Conservation (phyloP, 179 eudicot genomes). For the Amaranthus tricolor region DNA sequence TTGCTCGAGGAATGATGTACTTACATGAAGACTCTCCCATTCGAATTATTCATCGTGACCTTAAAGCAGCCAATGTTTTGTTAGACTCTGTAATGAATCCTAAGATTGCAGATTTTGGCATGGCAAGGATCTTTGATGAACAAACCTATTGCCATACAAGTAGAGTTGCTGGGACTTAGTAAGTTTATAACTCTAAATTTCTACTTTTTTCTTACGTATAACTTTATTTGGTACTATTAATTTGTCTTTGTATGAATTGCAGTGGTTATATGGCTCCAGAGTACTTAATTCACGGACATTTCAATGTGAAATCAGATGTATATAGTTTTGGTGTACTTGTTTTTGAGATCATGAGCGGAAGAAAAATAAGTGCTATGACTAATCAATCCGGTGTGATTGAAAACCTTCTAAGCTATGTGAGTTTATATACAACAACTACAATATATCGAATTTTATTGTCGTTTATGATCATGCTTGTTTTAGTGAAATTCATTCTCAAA, state of each 20-base stretch:
- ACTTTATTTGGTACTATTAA: not conserved
- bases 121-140: constrained; percentile 30
- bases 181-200: not conserved
- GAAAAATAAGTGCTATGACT: constrained; percentile 7
- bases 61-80: constrained; percentile 29
- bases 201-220: not conserved
- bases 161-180: constrained; percentile 27
- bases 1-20: constrained; percentile 32
- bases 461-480: not conserved
- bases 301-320: constrained; percentile 31
- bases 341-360: constrained; percentile 31
- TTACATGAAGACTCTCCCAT: constrained; percentile 31
- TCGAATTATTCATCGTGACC: constrained; percentile 29
- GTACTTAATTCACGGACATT: constrained; percentile 32
- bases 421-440: not conserved
- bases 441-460: not conserved
- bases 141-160: constrained; percentile 23
- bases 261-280: constrained; percentile 43
- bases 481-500: no score
- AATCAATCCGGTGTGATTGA: constrained; percentile 18
- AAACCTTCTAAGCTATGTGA: constrained; percentile 33
- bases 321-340: constrained; percentile 32
- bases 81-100: constrained; percentile 27
- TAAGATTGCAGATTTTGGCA: constrained; percentile 32
- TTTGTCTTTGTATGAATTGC: not conserved